Evolutionary conservation across 208 protist species (phyloP).

Genomic region (Endotrypanum monterogeii): DNA sequence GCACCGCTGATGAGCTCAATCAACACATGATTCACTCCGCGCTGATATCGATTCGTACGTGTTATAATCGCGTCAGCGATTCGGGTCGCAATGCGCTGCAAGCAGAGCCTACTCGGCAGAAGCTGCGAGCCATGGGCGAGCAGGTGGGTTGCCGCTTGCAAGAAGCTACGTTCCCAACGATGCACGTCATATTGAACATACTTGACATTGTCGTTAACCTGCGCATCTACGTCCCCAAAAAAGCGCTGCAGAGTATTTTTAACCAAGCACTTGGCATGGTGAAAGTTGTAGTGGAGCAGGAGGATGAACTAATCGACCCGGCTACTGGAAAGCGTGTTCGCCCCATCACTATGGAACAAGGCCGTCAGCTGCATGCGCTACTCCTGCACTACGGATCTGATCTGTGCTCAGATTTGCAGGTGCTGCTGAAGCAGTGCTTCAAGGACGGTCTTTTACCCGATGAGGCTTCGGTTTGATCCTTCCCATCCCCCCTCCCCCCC

Average conservation of each 20-base stretch:
- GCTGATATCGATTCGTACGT: constrained; percentile 71
- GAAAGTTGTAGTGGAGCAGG: constrained; percentile 61
- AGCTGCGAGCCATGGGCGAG: constrained; percentile 86
- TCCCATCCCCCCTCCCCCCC: background rate
- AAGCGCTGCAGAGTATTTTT: constrained; percentile 76
- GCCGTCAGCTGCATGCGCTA: constrained; percentile 81
- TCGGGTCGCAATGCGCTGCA: constrained; percentile 82
- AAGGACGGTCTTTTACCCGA: constrained; percentile 82
- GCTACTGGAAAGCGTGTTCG: constrained; percentile 64
- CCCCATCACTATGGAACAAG: constrained; percentile 83
- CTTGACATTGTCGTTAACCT: constrained; percentile 83
- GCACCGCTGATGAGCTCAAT: constrained; percentile 74
- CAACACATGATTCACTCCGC: constrained; percentile 82
- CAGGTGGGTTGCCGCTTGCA: constrained; percentile 78
- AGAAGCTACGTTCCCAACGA: constrained; percentile 72
- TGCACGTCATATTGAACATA: constrained; percentile 62
- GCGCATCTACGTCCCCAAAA: constrained; percentile 91
- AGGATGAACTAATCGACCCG: constrained; percentile 77
- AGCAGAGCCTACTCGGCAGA: constrained; percentile 84
- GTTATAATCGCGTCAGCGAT: constrained; percentile 76
- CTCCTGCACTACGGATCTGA: constrained; percentile 84
- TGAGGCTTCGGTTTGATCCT: constrained; percentile 67
- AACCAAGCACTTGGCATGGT: constrained; percentile 72
- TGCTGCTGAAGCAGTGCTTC: constrained; percentile 69
- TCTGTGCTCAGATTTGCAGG: constrained; percentile 58